phyloP scores from a whole-genome alignment of 75 land plant species.

The Pinus albicaulis region DNA sequence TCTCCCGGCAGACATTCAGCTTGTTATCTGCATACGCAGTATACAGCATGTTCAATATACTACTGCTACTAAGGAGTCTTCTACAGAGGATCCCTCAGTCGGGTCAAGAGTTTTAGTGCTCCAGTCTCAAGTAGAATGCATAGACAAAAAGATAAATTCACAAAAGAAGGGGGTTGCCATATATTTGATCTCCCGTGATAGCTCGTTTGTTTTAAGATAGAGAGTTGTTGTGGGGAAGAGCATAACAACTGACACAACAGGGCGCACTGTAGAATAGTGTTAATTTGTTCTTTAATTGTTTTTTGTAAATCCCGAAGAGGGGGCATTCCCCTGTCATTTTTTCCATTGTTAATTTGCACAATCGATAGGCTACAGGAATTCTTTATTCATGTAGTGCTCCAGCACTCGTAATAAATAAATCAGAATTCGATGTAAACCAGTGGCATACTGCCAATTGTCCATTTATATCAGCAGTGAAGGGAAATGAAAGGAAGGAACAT shows the following conservation, averaged over 20 bases:
- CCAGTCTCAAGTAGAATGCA: neutral
- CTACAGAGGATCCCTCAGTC: no score
- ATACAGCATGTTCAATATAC: no score
- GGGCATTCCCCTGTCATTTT: conserved; percentile 12
- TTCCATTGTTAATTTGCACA: conserved; percentile 1
- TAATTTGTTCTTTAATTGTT: neutral
- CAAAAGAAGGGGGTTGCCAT: neutral
- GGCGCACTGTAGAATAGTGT: conserved; percentile 2
- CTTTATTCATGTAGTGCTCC: conserved; percentile 4
- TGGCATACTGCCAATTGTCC: conserved; percentile 4
- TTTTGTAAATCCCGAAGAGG: conserved; percentile 3
- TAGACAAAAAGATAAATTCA: neutral
- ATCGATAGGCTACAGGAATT: conserved; percentile 5
- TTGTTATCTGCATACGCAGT: no score
- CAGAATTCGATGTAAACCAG: conserved; percentile 9
- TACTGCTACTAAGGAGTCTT: no score
- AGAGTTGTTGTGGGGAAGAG: conserved; percentile 2
- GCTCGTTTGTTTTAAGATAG: neutral
- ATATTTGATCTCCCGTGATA: neutral
- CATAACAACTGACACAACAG: conserved; percentile 5
- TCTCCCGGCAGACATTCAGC: no score
- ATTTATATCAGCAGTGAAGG: conserved; percentile 2
- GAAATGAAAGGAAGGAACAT: neutral
- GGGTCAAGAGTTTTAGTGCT: neutral
- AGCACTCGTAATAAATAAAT: conserved; percentile 6